These are phyloP conservation scores for Fraxinus greggii DNA, from an alignment of 305 asterid species.

Conservation along the genomic window DNA sequence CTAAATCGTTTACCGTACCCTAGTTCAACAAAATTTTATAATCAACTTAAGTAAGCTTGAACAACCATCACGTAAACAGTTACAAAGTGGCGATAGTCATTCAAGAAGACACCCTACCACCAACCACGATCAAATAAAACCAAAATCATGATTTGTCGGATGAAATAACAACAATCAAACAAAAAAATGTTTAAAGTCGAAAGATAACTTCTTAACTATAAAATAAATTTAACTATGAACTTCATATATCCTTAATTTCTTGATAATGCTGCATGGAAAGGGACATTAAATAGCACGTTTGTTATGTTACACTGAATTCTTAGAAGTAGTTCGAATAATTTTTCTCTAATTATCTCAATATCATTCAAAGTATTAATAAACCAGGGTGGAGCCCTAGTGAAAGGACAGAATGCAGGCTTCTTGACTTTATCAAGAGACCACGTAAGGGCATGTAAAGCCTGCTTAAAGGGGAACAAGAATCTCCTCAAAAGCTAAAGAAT, in stretches of 20 bases:
- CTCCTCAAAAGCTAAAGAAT: constrained; percentile 76
- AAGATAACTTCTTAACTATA: neutral
- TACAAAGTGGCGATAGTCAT: neutral
- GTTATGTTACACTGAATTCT: neutral
- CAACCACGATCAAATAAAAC: neutral
- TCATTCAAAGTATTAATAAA: neutral
- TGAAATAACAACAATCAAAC: neutral
- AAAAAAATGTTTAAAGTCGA: no score
- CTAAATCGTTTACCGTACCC: neutral
- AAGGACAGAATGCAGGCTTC: constrained; percentile 17
- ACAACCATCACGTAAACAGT: neutral
- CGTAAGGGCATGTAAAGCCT: constrained; percentile 58
- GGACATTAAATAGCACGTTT: neutral
- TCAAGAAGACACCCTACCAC: neutral
- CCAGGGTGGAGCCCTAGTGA: constrained; percentile 22
- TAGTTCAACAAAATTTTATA: no score
- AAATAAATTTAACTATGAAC: neutral
- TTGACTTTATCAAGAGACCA: constrained; percentile 37
- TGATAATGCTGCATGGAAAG: neutral
- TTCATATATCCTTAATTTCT: neutral
- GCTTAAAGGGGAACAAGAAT: constrained; percentile 70
- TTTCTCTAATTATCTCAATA: neutral
- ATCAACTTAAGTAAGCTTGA: neutral
- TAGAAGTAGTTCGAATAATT: neutral
- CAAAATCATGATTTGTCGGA: neutral